Base-by-base conservation (phyloP, 371 early-diverging fungal genomes). In the Apophysomyces elegans region DNA sequence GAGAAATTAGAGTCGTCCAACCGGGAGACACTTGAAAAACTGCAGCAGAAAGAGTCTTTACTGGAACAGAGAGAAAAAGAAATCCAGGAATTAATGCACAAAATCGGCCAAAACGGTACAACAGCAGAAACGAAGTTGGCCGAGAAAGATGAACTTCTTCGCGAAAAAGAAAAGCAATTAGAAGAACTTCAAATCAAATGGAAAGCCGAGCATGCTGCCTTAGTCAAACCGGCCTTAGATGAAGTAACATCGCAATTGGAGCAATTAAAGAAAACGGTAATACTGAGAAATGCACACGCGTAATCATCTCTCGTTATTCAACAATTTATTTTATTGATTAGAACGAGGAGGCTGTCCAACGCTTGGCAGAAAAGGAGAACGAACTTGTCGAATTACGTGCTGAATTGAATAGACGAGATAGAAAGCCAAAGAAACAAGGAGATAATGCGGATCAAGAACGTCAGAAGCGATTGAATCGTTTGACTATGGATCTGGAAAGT, bases 401-500 rank as follows among this genome's bases (percentile, higher is more conserved):
- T 5, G 70, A 81, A 44, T 38, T 78, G 9, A 81, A 59, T 39
- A 62, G 78, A 47, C 68, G 73, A 54, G 81, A 77, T 36, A 62
- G 78, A 58, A 68, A 66, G 37, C 69, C 78, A 8, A 74, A 72
- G 39, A 47, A 47, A 16, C 47, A 47, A n/a, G 50, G 61, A n/a
- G 62, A 37, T 37, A 45, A 61, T 9, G 61, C 70, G 9, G 73
- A 73, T 7, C 63, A 73, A 59, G 77, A 76, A 43, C 63, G 71
- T 1, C 75, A 76, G 59, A 78, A 66, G 35, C 63, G 78, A 58
- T 18, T 81, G 35, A 81, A 81, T 50, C 68, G 78, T 21, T 56
- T 78, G 21, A 78, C 78, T 1, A 68, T 82, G 65, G 83, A 82
- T 59, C 70, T 82, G 38, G 83, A 82, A 60, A 70, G 47, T 47